These are phyloP conservation scores for Grifola frondosa DNA, from an alignment of 1,284 basidiomycete species.

Conservation along the genomic window DNA sequence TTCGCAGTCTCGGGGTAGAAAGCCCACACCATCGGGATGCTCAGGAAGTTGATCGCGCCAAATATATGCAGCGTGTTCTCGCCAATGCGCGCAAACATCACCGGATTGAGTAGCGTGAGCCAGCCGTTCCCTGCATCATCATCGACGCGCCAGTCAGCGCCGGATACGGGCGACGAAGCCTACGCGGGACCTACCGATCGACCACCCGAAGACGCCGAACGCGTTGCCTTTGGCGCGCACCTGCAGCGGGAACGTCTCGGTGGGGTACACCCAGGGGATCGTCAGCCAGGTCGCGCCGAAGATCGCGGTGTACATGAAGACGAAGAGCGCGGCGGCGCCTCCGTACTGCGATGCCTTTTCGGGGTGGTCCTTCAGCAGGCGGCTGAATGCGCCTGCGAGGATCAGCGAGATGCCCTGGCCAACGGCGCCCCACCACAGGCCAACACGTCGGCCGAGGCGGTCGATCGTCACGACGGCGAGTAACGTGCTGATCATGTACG, in stretches of 20 bases:
- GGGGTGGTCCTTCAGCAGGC: slow-evolving; percentile 43
- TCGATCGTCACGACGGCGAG: slow-evolving; percentile 48
- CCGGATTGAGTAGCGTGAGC: slow-evolving; percentile 37
- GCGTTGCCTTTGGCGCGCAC: slow-evolving; percentile 57
- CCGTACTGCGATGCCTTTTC: slow-evolving; percentile 44
- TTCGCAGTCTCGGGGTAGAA: slow-evolving; percentile 54
- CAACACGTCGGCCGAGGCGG: slow-evolving; percentile 46
- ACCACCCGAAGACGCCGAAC: slow-evolving; percentile 54
- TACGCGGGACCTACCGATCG: slow-evolving; percentile 43
- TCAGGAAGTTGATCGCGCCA: slow-evolving; percentile 46
- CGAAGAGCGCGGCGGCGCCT: slow-evolving; percentile 47
- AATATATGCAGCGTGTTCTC: slow-evolving; percentile 47
- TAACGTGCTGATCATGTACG: slow-evolving; percentile 46
- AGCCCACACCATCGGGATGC: slow-evolving; percentile 50
- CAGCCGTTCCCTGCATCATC: slow-evolving; percentile 27
- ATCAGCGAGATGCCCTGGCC: slow-evolving; percentile 39
- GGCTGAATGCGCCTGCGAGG: slow-evolving; percentile 46
- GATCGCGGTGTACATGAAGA: slow-evolving; percentile 47
- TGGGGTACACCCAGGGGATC: slow-evolving; percentile 46
- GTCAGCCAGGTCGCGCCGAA: slow-evolving; percentile 61
- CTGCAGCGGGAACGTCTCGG: slow-evolving; percentile 62
- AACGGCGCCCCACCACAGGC: slow-evolving; percentile 46
- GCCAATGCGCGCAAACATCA: slow-evolving; percentile 35
- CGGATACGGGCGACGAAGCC: neutral
- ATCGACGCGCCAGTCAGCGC: neutral